Base-by-base conservation (phyloP, 768 basidiomycete genomes). In the Rossbeevera mucosa region DNA sequence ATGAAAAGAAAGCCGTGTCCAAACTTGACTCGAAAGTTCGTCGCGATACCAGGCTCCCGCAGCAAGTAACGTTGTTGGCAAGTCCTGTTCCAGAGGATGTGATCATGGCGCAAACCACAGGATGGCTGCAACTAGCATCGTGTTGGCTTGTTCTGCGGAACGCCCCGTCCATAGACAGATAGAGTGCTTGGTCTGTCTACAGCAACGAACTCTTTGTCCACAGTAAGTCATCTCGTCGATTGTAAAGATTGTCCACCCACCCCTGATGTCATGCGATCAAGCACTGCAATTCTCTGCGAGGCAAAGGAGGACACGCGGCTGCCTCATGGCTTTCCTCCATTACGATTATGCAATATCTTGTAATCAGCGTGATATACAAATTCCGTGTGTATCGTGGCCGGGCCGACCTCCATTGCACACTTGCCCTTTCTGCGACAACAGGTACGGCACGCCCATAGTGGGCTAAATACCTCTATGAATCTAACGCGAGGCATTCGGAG, bases 281-380 rank as follows among this genome's bases (percentile, higher is more conserved):
- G 26, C 47, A 62, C 59, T 46, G 64, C 68, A 25, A 5, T n/a
- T 41, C 30, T 45, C 38, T 55, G 28, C 33, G 33, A 46, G 40
- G 33, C 24, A 26, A 33, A 36, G 36, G 36, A 22, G 41, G 13
- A 56, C 69, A 71, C 57, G 65, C 61, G 61, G 55, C 24, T 36
- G 8, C 69, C 69, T 67, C 69, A 58, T 67, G 69, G 40, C 26
- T n/a, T 24, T 2, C 26, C 13, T 45, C 24, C 30, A 24, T 22
- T 42, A 20, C 6, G 21, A 38, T 51, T 59, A 57, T 48, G 49
- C 3, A 50, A 46, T 25, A 50, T 67, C 51, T 44, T 47, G 58
- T 5, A 56, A 46, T 25, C 53, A n/a, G 30, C 46, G 31, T 48
- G 52, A 48, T 44, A 42, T 58, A 31, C 31, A 26, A 31, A 48